phyloP scores from a whole-genome alignment of 78 protist species.

The Planoprotostelium fungivorum region DNA sequence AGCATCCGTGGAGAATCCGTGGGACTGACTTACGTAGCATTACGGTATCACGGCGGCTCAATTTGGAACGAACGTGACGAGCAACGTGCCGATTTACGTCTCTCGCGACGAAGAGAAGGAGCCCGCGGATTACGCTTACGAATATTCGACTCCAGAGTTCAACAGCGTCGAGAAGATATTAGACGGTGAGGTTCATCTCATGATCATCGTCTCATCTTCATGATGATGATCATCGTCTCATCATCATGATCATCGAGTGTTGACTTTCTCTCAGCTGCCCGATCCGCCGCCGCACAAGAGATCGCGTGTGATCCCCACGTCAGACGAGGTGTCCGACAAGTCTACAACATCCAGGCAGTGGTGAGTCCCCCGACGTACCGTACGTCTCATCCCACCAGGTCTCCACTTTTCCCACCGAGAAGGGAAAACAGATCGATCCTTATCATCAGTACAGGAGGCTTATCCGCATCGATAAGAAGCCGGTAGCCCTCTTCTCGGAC shows the following conservation, averaged over 20 bases:
- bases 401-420: constrained; percentile 30
- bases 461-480: constrained; percentile 29
- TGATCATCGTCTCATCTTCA: too few relatives aligned
- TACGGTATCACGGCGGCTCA: constrained; percentile 52
- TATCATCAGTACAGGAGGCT: constrained; percentile 47
- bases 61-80: constrained; percentile 49
- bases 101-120: constrained; percentile 18
- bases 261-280: constrained; percentile 15
- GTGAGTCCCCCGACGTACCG: background rate
- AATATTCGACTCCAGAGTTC: constrained; percentile 20
- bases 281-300: constrained; percentile 56
- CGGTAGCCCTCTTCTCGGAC: constrained; percentile 18
- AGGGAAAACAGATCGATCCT: constrained; percentile 47
- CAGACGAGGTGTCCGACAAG: constrained; percentile 21
- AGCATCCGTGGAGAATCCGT: background rate
- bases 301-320: constrained; percentile 56
- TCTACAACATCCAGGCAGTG: constrained; percentile 31
- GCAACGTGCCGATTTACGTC: constrained; percentile 1
- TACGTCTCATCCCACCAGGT: background rate
- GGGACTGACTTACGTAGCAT: background rate
- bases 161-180: constrained; percentile 6
- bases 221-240: too few relatives aligned
- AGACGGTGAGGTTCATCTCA: background rate
- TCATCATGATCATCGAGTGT: too few relatives aligned
- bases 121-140: constrained; percentile 7